Evolutionary conservation across 2,329 filamentous ascomycete genomes (phyloP), one percentile per base, ranked within the genome.

Genomic region (Orbilia javanica): DNA sequence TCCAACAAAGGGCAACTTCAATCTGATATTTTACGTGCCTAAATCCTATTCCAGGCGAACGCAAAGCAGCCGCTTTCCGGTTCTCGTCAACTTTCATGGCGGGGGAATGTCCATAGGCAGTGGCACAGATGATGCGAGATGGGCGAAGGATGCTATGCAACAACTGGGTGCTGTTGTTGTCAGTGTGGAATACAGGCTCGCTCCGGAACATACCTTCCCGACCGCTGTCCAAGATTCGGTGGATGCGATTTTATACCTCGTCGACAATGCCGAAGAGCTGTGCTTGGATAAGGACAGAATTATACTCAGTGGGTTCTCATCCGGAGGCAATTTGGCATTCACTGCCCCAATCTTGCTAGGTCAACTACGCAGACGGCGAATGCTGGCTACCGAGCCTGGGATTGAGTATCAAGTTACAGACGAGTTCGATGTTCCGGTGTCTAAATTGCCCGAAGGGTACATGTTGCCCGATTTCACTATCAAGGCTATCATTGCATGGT

Each of bases 21-120:
- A 72, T 34, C 34, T 78, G 52, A 63, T 78, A 34, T 78, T 78
- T 44, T 78, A 78, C 34, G 74, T 78, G 31, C 74, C 74, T 27
- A 78, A 78, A 42, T 78, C 74, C n/a, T 78, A 78, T 15, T 39
- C 34, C 10, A 42, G 34, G 44, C 67, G 67, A 25, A 72, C 52
- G 0, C 42, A 53, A 11, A 48, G 29, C 6, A 72, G 31, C 25
- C 67, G 67, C 27, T 86, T 86, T 75, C 86, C 89, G 0, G 88
- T 88, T 13, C 85, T 92, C 20, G 86, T 92, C 79, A 90, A 91
- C 82, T 90, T 90, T 81, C 90, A 92, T 81, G 90, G 90, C 25
- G 90, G 90, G 20, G 90, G 90, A 5, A 91, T 90, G 84, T 88
- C 89, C 4, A 83, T 91, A 36, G 90, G 90, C 8, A 86, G 86